Evolutionary conservation across 2,329 filamentous ascomycete genomes (phyloP).

Genomic region (Fusarium verticillioides): DNA sequence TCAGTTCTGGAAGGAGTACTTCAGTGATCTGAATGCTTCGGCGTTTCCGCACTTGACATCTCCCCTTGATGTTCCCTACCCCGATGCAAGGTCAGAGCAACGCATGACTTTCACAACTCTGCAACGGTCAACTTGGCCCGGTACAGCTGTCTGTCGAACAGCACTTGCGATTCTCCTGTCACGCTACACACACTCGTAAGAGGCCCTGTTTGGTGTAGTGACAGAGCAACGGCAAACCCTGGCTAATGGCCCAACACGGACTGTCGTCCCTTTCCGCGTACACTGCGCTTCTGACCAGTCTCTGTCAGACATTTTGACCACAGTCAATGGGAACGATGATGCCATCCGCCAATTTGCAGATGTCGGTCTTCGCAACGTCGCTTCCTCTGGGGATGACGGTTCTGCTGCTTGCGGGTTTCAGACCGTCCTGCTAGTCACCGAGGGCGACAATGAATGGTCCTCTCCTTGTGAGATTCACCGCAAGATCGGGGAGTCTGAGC

Average conservation of each 20-base stretch:
- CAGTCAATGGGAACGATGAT: neutral
- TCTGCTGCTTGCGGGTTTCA: conserved; percentile 18
- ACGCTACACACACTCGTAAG: conserved; percentile 4
- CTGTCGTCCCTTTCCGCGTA: conserved; percentile 2
- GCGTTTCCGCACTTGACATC: neutral
- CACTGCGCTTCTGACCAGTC: neutral
- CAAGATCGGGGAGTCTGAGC: neutral
- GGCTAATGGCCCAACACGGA: neutral
- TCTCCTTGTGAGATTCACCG: neutral
- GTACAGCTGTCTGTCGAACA: neutral
- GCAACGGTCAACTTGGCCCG: neutral
- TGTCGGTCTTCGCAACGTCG: conserved; percentile 1
- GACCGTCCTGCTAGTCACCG: neutral
- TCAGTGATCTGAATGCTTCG: neutral
- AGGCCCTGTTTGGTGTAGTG: conserved; percentile 4
- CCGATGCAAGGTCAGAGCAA: neutral
- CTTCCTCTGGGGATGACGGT: neutral
- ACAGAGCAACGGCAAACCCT: neutral
- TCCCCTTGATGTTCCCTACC: neutral
- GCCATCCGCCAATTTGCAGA: neutral
- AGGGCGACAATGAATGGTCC: neutral
- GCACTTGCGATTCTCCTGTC: conserved; percentile 8
- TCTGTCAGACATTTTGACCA: neutral
- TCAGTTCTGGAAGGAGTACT: neutral
- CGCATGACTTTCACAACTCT: neutral